Evolutionary conservation across 1,139 yeast genomes (phyloP).

Genomic region (Protomyces pachydermus): DNA sequence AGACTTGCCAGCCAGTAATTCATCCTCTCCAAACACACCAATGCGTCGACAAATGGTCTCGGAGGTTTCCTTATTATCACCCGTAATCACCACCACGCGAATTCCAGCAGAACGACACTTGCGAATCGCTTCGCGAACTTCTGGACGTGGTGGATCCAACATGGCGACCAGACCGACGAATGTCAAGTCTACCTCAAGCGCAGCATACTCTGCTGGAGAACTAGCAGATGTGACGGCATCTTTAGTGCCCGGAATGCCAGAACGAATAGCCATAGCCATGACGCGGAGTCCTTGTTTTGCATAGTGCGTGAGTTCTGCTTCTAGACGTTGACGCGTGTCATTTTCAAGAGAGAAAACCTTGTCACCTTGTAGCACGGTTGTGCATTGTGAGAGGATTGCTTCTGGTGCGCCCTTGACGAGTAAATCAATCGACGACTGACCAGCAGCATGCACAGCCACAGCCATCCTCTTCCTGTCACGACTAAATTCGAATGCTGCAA

Average conservation of each 20-base stretch:
- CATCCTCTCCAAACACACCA: conserved; percentile 48
- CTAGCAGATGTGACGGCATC: conserved; percentile 30
- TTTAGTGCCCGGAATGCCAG: conserved; percentile 12
- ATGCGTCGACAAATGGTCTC: conserved; percentile 52
- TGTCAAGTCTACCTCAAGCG: conserved; percentile 41
- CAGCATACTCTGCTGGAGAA: conserved; percentile 33
- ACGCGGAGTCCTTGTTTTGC: conserved; percentile 48
- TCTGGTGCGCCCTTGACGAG: conserved; percentile 56
- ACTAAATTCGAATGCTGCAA: conserved; percentile 40
- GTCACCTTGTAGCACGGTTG: conserved; percentile 35
- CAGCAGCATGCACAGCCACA: conserved; percentile 36
- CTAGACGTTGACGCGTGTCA: conserved; percentile 36
- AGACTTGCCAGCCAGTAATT: conserved; percentile 42
- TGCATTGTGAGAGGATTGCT: conserved; percentile 38
- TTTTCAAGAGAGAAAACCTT: conserved; percentile 34
- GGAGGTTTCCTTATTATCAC: conserved; percentile 54
- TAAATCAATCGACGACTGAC: conserved; percentile 34
- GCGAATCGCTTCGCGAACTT: conserved; percentile 46
- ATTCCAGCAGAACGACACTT: conserved; percentile 52
- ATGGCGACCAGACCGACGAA: conserved; percentile 52
- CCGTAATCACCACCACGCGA: conserved; percentile 52
- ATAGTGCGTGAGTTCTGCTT: conserved; percentile 39
- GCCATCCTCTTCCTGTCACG: conserved; percentile 52
- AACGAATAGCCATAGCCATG: conserved; percentile 45
- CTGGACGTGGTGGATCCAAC: conserved; percentile 54